These are phyloP conservation scores for Rhexocercosporidium sp. DNA, from an alignment of 2,329 filamentous ascomycete species.

Conservation along the genomic window DNA sequence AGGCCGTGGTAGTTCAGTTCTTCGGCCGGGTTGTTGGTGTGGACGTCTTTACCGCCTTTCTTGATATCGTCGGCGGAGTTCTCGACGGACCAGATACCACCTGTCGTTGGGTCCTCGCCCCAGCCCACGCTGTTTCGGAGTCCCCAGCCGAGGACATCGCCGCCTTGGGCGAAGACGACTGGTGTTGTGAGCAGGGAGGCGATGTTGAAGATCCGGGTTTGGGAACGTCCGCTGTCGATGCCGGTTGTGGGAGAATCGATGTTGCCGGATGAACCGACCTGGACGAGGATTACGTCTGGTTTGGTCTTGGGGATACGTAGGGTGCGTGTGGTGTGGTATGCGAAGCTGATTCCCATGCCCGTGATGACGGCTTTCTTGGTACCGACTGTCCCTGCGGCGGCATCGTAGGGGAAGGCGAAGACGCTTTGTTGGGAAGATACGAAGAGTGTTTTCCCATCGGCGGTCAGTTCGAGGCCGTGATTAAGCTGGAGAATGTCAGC, in stretches of 20 bases:
- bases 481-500: conserved; percentile 16
- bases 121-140: conserved; percentile 19
- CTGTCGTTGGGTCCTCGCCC: conserved; percentile 15
- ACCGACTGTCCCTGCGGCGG: conserved; percentile 13
- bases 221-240: conserved; percentile 13
- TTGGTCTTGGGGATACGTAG: conserved; percentile 6
- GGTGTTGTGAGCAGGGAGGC: conserved; percentile 1
- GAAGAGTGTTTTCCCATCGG: conserved; percentile 28
- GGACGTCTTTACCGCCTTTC: conserved; percentile 18
- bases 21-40: conserved; percentile 26
- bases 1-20: conserved; percentile 25
- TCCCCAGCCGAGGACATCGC: conserved; percentile 20
- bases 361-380: conserved; percentile 21
- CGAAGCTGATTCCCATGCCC: conserved; percentile 17
- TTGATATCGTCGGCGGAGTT: conserved; percentile 20
- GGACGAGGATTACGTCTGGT: background rate
- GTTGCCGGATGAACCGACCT: conserved; percentile 16
- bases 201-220: conserved; percentile 22
- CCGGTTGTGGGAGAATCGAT: conserved; percentile 14
- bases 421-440: conserved; percentile 16
- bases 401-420: conserved; percentile 23
- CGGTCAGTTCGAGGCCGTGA: conserved; percentile 23
- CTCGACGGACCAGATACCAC: conserved; percentile 24
- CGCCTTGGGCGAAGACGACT: conserved; percentile 12
- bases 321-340: conserved; percentile 22